Base-by-base conservation (phyloP, 2,329 filamentous ascomycete species). In the Verticillium albo-atrum region DNA sequence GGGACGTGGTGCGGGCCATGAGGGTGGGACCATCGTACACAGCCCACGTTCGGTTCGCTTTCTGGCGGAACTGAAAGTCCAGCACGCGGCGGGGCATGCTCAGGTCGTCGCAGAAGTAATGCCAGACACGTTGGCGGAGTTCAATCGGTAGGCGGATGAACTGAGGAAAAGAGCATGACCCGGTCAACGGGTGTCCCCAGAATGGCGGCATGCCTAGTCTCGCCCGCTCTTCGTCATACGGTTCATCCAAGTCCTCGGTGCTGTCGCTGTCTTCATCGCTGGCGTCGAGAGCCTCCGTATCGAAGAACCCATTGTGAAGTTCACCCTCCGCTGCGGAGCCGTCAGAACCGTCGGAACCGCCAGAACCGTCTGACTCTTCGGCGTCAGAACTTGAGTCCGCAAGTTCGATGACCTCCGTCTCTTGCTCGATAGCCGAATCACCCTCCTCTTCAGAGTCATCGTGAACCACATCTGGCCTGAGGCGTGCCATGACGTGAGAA, bases 51-150 rank as follows among this genome's bases (percentile, higher is more conserved):
- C 15, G 12, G 15, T 17, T 23, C 12, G 7, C 7, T 20, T n/a
- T 28, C 56, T 47, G 32, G 10, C 50, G 50, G 15, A 70, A 56
- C 7, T 50, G 57, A 15, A 71, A 72, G 7, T 70, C 66, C 10
- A 74, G 65, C 0, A 74, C 66, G 28, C 70, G 70, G 9, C 70
- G 64, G 2, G 59, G 54, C 7, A 57, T 51, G n/a, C 56, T 55
- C 3, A 74, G 61, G 34, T 72, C 69, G 0, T 68, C 67, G 37
- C 73, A 74, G 58, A 70, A 72, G 20, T 64, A 55, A 37, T 69
- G 63, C 74, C 74, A 76, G 56, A 75, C 62, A 25, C 63, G 68
- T 25, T 65, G 58, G 55, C 73, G 70, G 17, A 76, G 62, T 61
- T 76, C 74, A 12, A 68, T 65, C 1, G 74, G 74, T 2, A 76